Conservation (phyloP, 106 monocot genomes). For the Dendrobium chrysotoxum region DNA sequence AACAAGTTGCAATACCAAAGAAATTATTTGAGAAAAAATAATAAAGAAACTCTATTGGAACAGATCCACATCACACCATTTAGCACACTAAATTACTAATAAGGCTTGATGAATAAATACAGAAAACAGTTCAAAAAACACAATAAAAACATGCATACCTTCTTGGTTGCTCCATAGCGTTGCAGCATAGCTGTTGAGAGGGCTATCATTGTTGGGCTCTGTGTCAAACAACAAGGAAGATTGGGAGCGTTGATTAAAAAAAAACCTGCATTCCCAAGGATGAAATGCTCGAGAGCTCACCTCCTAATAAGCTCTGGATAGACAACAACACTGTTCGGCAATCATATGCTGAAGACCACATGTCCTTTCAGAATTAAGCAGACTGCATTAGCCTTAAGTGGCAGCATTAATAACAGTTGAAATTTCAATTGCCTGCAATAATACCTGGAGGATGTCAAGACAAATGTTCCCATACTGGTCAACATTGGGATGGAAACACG, state of each 20-base stretch:
- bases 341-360: slow-evolving; percentile 85
- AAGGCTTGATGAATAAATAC: not conserved
- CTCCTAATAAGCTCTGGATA: slow-evolving; percentile 81
- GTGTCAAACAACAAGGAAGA: slow-evolving; percentile 6
- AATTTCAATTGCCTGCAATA: not conserved
- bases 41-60: too few relatives aligned
- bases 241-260: not conserved
- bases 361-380: slow-evolving; percentile 38
- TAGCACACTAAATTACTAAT: too few relatives aligned
- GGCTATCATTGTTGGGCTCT: slow-evolving; percentile 78
- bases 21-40: too few relatives aligned
- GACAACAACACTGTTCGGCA: slow-evolving; percentile 66
- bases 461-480: slow-evolving; percentile 75
- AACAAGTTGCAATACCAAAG: too few relatives aligned
- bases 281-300: slow-evolving; percentile 16
- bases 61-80: too few relatives aligned
- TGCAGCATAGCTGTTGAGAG: slow-evolving; percentile 70
- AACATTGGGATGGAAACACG: slow-evolving; percentile 80
- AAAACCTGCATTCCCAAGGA: not conserved
- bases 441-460: slow-evolving; percentile 76
- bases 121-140: not conserved
- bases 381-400: not conserved
- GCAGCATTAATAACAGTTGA: not conserved
- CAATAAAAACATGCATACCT: slow-evolving; percentile 23
- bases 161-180: slow-evolving; percentile 66